Evolutionary conservation across 148 eudicot genomes (phyloP).

Genomic region (Mesembryanthemum crystallinum): DNA sequence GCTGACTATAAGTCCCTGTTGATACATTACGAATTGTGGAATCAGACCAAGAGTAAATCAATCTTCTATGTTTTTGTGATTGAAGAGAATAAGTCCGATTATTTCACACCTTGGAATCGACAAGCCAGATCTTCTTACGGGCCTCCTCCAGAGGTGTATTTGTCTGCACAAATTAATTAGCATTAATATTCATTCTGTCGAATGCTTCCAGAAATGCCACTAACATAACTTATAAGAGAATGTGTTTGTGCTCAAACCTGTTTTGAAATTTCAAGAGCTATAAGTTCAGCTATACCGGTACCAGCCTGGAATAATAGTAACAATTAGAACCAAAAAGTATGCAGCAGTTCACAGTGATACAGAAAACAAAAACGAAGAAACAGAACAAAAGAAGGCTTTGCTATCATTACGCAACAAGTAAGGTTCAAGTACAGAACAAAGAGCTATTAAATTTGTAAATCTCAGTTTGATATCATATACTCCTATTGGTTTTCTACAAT

Average conservation of each 20-base stretch:
- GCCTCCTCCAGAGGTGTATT: slow-evolving; percentile 78
- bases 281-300: slow-evolving; percentile 96
- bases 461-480: too few species aligned
- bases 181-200: slow-evolving; percentile 8
- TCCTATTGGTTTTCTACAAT: too few species aligned
- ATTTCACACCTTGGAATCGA: slow-evolving; percentile 80
- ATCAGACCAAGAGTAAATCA: neutral
- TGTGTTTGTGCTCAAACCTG: slow-evolving; percentile 51
- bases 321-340: neutral
- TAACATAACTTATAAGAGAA: neutral
- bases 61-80: neutral
- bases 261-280: slow-evolving; percentile 93
- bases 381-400: neutral
- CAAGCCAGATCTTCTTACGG: slow-evolving; percentile 88
- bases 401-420: neutral
- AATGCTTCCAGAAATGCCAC: neutral
- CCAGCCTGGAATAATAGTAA: slow-evolving; percentile 62
- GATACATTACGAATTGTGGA: slow-evolving; percentile 1
- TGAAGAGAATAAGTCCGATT: neutral
- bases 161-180: slow-evolving; percentile 51
- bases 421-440: too few species aligned
- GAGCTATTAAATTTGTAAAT: too few species aligned
- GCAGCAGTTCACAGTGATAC: neutral
- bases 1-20: slow-evolving; percentile 84
- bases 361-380: neutral